These are phyloP conservation scores for Suaeda aralocaspica DNA, from an alignment of 148 eudicot genomes.

Conservation along the genomic window DNA sequence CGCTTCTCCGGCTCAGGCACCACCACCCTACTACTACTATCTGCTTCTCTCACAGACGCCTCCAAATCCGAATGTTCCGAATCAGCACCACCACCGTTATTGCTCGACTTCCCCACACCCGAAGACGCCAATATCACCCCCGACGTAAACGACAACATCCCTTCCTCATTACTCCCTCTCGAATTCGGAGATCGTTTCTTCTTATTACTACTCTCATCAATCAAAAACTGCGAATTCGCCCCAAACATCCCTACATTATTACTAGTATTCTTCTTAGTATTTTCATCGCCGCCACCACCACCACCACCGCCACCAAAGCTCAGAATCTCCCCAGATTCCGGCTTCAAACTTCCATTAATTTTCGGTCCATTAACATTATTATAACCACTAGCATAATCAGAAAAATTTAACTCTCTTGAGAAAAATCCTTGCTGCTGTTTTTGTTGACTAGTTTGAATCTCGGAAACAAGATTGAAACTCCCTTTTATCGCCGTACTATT, in stretches of 20 bases:
- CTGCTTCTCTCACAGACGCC: slow-evolving; percentile 66
- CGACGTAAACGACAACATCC: slow-evolving; percentile 69
- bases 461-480: neutral
- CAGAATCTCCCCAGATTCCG: slow-evolving; percentile 65
- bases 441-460: slow-evolving; percentile 18
- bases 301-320: slow-evolving; percentile 62
- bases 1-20: slow-evolving; percentile 58
- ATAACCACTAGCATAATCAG: slow-evolving; percentile 36
- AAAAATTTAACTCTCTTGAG: slow-evolving; percentile 55
- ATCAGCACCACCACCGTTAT: slow-evolving; percentile 34
- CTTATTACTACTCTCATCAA: slow-evolving; percentile 41
- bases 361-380: slow-evolving; percentile 27
- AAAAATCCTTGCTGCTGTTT: slow-evolving; percentile 29
- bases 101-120: slow-evolving; percentile 33
- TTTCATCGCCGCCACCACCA: slow-evolving; percentile 20
- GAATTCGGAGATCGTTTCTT: slow-evolving; percentile 64
- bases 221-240: slow-evolving; percentile 33
- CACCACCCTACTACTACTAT: slow-evolving; percentile 49
- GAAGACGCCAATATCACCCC: slow-evolving; percentile 58
- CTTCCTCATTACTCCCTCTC: slow-evolving; percentile 65
- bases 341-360: slow-evolving; percentile 40
- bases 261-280: slow-evolving; percentile 29
- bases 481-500: slow-evolving; percentile 26
- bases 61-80: slow-evolving; percentile 83
- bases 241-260: slow-evolving; percentile 24